A percentile compares a stretch with the other conserved stretches of the same genome.
These are phyloP conservation scores for Orbilia oligospora DNA, from an alignment of 2,329 filamentous ascomycete species.

Conservation along the genomic window DNA sequence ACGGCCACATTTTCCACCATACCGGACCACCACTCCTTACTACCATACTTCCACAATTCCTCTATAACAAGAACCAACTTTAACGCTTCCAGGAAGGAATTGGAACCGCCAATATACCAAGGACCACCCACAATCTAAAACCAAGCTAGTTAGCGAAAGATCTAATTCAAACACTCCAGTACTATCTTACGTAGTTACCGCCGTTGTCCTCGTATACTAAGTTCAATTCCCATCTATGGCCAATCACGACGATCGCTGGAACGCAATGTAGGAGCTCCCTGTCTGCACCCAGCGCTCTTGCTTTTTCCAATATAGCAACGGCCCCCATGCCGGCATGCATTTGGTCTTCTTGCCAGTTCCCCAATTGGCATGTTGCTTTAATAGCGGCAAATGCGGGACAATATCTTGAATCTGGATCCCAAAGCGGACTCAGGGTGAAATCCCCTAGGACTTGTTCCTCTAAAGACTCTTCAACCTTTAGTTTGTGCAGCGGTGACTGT, in stretches of 20 bases:
- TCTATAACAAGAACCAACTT: constrained; percentile 9
- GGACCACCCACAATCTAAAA: constrained; percentile 1
- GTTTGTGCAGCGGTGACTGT: not conserved
- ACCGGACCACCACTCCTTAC: not conserved
- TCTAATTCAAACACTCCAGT: not conserved
- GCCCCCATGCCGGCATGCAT: constrained; percentile 5
- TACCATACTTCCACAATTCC: constrained; percentile 5
- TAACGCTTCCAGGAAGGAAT: constrained; percentile 2
- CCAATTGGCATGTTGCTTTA: not conserved
- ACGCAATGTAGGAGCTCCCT: not conserved
- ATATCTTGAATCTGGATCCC: not conserved
- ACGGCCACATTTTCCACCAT: not conserved
- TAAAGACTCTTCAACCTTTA: not conserved
- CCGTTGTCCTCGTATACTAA: not conserved
- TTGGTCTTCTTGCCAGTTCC: not conserved
- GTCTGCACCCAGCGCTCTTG: not conserved
- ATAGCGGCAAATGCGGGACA: not conserved
- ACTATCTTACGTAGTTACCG: not conserved
- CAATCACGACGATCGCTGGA: not conserved
- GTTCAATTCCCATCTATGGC: constrained; percentile 14
- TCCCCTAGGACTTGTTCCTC: not conserved
- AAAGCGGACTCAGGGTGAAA: not conserved
- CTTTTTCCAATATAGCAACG: constrained; percentile 4
- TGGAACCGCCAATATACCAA: constrained; percentile 10
- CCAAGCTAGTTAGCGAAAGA: not conserved